A percentile compares a stretch with the other conserved stretches of the same genome.
Evolutionary conservation across 192 early-diverging fungal species (phyloP).

Genomic region (Mortierella claussenii): DNA sequence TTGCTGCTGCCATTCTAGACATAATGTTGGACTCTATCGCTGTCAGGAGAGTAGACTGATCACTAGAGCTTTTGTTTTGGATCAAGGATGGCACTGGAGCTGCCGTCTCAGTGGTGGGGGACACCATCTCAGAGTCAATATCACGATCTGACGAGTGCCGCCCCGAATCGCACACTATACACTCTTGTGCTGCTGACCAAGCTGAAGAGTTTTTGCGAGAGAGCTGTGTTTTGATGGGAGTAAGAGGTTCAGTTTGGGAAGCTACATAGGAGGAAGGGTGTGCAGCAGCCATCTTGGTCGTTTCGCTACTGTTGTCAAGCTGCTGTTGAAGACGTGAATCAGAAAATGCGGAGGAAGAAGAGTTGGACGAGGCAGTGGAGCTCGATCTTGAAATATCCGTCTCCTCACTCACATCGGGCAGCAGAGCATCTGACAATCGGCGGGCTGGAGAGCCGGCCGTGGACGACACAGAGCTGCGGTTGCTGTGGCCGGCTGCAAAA

Average conservation of each 20-base stretch:
- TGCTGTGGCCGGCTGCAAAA: neutral
- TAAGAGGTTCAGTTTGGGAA: too few relatives aligned
- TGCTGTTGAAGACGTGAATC: neutral
- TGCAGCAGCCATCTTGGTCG: too few relatives aligned
- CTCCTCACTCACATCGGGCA: neutral
- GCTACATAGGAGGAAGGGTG: too few relatives aligned
- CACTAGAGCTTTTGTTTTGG: neutral
- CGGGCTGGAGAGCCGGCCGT: neutral
- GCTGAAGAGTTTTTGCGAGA: too few relatives aligned
- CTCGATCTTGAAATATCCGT: slow-evolving; percentile 3
- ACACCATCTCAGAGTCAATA: slow-evolving; percentile 23
- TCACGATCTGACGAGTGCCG: neutral
- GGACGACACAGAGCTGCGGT: neutral
- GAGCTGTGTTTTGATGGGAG: too few relatives aligned
- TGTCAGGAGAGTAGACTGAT: neutral
- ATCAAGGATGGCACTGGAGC: neutral
- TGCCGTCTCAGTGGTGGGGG: slow-evolving; percentile 14
- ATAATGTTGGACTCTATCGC: neutral
- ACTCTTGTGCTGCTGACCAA: neutral
- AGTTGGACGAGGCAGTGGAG: neutral
- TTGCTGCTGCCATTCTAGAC: neutral
- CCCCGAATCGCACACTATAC: too few relatives aligned
- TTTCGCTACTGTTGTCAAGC: neutral
- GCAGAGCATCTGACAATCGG: neutral
- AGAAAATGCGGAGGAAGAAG: slow-evolving; percentile 1